A percentile compares a stretch with the other conserved stretches of the same genome.
These are phyloP conservation scores for Cryptosporidium meleagridis DNA, from an alignment of 169 alveolate species.

Conservation along the genomic window DNA sequence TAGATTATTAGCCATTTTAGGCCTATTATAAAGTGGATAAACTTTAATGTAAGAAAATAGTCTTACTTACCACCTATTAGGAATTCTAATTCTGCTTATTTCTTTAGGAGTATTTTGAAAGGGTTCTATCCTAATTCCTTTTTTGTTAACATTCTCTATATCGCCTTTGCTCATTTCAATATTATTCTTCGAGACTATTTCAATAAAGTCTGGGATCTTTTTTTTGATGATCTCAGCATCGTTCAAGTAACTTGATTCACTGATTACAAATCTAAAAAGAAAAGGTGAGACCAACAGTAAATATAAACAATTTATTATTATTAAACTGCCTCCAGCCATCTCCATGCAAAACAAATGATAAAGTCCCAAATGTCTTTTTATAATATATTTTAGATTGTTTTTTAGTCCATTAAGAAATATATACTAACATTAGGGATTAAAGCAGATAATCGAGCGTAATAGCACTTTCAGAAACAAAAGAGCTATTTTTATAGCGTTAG, in stretches of 20 bases:
- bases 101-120: background rate
- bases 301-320: background rate
- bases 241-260: slow-evolving; percentile 15
- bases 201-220: background rate
- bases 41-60: background rate
- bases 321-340: background rate
- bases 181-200: background rate
- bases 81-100: background rate
- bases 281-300: background rate
- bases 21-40: background rate
- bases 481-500: background rate
- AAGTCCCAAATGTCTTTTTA: background rate
- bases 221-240: background rate
- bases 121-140: background rate
- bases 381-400: background rate
- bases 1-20: background rate
- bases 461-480: background rate
- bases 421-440: too few species aligned
- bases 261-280: background rate
- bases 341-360: background rate
- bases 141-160: background rate
- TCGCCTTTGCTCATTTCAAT: background rate
- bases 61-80: background rate
- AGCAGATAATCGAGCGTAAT: background rate
- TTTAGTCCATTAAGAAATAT: background rate